Conservation (phyloP, 192 early-diverging fungal species). For the Coemansia sp. region DNA sequence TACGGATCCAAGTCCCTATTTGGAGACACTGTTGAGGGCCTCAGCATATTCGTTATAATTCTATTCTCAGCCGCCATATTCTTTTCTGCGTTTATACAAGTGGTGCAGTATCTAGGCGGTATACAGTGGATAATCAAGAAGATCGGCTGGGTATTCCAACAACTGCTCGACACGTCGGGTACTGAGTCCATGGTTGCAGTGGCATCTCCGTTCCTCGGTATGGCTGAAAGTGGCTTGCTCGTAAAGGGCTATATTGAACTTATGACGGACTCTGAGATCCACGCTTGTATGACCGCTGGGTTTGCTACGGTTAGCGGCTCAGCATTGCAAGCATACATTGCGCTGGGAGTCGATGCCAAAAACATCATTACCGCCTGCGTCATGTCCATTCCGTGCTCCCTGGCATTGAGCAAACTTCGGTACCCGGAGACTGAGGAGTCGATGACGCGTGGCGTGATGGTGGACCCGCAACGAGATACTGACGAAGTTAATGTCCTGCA, state of each 20-base stretch:
- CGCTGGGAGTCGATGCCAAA: conserved; percentile 63
- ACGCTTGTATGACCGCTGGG: conserved; percentile 85
- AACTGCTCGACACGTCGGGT: conserved; percentile 73
- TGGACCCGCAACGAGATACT: conserved; percentile 57
- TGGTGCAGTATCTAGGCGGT: conserved; percentile 79
- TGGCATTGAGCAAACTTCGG: conserved; percentile 83
- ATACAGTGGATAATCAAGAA: conserved; percentile 79
- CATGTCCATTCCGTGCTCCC: conserved; percentile 87
- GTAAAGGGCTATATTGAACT: conserved; percentile 78
- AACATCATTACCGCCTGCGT: conserved; percentile 81
- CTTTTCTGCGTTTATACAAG: conserved; percentile 83
- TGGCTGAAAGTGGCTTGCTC: conserved; percentile 79
- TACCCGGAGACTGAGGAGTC: conserved; percentile 84
- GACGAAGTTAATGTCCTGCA: conserved; percentile 76
- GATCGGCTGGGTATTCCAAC: conserved; percentile 64
- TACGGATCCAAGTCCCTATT: conserved; percentile 72
- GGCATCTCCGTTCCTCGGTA: conserved; percentile 84
- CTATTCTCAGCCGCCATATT: conserved; percentile 88
- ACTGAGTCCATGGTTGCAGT: conserved; percentile 81
- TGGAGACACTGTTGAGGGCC: conserved; percentile 50
- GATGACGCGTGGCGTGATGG: conserved; percentile 68
- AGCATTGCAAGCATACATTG: conserved; percentile 71
- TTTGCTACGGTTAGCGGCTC: conserved; percentile 92
- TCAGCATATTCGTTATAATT: conserved; percentile 61
- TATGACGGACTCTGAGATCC: conserved; percentile 84